Evolutionary conservation across 2,329 filamentous ascomycete species (phyloP).

Genomic region (Metarhizium guizhouense): DNA sequence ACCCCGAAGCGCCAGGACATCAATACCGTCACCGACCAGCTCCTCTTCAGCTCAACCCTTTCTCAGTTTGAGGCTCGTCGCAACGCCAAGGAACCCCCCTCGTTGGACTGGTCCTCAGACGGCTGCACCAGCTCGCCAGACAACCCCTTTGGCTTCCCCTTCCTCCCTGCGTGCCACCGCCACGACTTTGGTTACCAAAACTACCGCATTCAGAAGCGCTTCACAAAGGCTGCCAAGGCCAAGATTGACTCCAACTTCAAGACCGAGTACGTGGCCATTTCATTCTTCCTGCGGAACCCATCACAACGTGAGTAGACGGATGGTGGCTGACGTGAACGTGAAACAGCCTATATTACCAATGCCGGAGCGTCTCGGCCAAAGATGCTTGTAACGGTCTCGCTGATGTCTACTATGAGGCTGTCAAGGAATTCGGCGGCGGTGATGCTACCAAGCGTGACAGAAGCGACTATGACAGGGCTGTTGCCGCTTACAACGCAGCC

Average conservation of each 20-base stretch:
- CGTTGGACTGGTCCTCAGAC: slow-evolving; percentile 32
- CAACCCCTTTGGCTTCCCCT: slow-evolving; percentile 35
- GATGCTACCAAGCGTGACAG: slow-evolving; percentile 21
- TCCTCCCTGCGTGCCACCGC: slow-evolving; percentile 36
- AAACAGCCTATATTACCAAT: slow-evolving; percentile 28
- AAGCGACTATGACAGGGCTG: slow-evolving; percentile 24
- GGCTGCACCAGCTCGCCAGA: slow-evolving; percentile 33
- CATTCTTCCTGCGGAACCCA: neutral
- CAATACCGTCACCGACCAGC: slow-evolving; percentile 31
- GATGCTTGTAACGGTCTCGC: slow-evolving; percentile 25
- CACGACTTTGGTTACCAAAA: slow-evolving; percentile 51
- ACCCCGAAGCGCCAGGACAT: slow-evolving; percentile 14
- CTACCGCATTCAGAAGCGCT: slow-evolving; percentile 38
- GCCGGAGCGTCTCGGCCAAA: slow-evolving; percentile 12
- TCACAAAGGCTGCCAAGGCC: slow-evolving; percentile 30
- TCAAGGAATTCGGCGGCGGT: slow-evolving; percentile 25
- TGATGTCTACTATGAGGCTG: slow-evolving; percentile 31
- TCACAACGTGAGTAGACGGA: neutral
- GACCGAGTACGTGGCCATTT: slow-evolving; percentile 24
- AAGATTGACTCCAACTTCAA: slow-evolving; percentile 42
- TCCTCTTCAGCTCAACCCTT: slow-evolving; percentile 36
- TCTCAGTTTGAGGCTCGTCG: slow-evolving; percentile 31
- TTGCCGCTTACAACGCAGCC: slow-evolving; percentile 25
- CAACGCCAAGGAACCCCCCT: slow-evolving; percentile 27
- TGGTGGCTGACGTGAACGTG: neutral